Evolutionary conservation across 192 early-diverging fungal genomes (phyloP), one percentile per base, ranked within the genome.

Genomic region (Fimicolochytrium jonesii): DNA sequence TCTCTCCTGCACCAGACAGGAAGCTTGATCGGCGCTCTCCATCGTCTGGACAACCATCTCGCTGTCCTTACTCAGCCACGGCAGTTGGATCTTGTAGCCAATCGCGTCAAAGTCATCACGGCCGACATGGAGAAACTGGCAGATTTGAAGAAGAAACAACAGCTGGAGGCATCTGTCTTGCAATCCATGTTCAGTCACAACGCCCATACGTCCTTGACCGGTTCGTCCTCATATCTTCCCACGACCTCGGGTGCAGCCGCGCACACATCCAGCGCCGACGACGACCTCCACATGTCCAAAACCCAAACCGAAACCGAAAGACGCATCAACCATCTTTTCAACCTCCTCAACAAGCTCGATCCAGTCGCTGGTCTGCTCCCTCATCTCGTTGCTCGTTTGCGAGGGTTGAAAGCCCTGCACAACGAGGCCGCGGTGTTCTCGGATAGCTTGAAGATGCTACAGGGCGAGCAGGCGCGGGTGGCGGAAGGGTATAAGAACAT

Each of bases 311-410:
- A 74, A 35, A 45, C 65, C 1, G 74, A 73, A 28, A 37, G 64
- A 0, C 31, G 83, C 63, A 83, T 92, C 61, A 85, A 85, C 51
- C 64, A 77, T 9, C 72, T 96, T 6, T 91, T 88, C 29, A 70
- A 78, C 32, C 59, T 83, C 23, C 75, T 96, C 52, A 80, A 87
- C 17, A 78, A 80, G 47, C 69, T 96, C 2, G 94, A 96, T 55
- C 84, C 92, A 1, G 68, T 96, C 20, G 76, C 89, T 42, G 80
- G 86, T 20, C 52, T 92, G 63, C 83, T 91, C 0, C 92, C 94
- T 2, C 84, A 89, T 0, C 77, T 93, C 17, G 76, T 93, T 15
- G 70, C 84, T 13, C 82, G 94, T 32, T 71, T 96, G 56, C 87
- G 88, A 54, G 82, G 85, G 6, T 77, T 96, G 34, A 83, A 88